Conservation (phyloP, 78 protist species). For the Dictyostelium firmibasis region DNA sequence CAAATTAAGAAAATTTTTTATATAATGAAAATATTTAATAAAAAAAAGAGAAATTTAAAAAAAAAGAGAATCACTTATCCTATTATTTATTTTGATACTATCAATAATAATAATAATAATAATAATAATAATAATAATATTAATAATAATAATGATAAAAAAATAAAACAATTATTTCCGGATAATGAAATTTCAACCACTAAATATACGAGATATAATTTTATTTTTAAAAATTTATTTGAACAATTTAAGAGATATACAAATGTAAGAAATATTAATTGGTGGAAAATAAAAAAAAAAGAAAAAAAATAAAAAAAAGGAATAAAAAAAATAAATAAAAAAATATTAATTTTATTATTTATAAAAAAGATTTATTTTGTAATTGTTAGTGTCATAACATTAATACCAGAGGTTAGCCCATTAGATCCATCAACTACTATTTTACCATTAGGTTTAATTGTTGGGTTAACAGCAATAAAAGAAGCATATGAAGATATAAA, state of each 20-base stretch:
- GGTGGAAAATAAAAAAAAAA: no score
- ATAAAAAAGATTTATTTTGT: constrained; percentile 84
- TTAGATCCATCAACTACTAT: constrained; percentile 74
- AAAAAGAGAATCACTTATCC: not conserved
- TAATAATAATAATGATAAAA: no score
- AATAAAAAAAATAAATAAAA: not conserved
- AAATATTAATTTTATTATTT: no score
- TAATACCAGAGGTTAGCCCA: constrained; percentile 67
- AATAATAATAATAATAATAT: no score
- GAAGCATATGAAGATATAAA: constrained; percentile 84
- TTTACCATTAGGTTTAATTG: constrained; percentile 77
- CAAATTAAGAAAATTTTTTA: not conserved
- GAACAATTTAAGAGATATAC: constrained; percentile 13
- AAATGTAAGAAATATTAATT: no score
- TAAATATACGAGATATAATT: constrained; percentile 8
- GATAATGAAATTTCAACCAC: constrained; percentile 17
- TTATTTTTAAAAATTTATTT: not conserved
- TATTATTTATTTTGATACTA: not conserved
- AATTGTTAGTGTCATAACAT: constrained; percentile 72
- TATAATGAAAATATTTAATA: not conserved
- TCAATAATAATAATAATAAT: no score
- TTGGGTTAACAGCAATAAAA: constrained; percentile 60
- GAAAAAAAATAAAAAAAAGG: not conserved
- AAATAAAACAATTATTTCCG: not conserved
- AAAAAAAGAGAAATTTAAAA: not conserved